Evolutionary conservation across 139 green algal species (phyloP), one percentile per base, ranked within the genome.

Genomic region (Chlorella sp.): DNA sequence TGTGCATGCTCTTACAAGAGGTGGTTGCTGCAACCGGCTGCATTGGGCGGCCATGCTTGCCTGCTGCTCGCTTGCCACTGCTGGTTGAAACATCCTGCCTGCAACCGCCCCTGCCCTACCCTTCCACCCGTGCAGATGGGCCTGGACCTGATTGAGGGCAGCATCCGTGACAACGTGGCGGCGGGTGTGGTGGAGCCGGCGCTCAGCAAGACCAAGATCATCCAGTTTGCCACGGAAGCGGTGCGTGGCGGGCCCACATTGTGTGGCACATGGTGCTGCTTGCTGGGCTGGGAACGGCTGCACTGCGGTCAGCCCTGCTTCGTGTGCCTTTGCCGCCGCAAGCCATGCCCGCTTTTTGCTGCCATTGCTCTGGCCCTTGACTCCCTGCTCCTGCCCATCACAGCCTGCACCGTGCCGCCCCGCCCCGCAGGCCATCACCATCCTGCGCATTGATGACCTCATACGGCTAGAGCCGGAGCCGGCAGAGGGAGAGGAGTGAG

Each of bases 221-320:
- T 99, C 88, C 93, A 99, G 95, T 99, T 99, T 95, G 98, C 98
- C 0, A 99, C 98, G 0, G 98, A 99, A 92, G 98, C 98, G 6
- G 51, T 60, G 51, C 51, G 51, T 15, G 51, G 51, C 51, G 44
- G 7, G 11, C 11, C 44, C 44, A 55, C 7, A 7, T 11, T 7
- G 44, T 11, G 44, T 7, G 7, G 7, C 44, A 55, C 11, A 11
- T 11, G 44, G 44, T 55, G 44, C 11, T 11, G 11, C 44, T 17
- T 11, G 44, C 11, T 7, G 44, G 7, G 11, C 11, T 55, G 44
- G 7, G 11, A 17, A 11, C 44, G 11, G 11, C 11, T 55, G 44
- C 44, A 55, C 51, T 51, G 44, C 44, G 44, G 44, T 51, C 9
- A n/a, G n/a, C n/a, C 44, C 9, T 51, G 44, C 9, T 51, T 6